Base-by-base conservation (phyloP, 2,329 filamentous ascomycete species). In the Paraphaeosphaeria minitans region DNA sequence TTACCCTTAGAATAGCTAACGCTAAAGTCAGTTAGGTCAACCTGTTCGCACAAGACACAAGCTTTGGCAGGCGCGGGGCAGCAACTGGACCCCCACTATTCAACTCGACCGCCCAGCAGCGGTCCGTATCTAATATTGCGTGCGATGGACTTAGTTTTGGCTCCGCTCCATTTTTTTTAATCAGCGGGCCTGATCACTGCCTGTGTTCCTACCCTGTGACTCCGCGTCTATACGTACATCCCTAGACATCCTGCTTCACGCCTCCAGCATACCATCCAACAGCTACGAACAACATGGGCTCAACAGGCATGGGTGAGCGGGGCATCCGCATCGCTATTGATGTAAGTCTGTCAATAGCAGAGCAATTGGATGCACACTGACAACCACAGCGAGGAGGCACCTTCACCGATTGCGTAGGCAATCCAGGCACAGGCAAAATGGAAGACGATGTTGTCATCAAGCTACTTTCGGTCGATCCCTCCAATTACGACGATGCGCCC, bases 381-480 rank as follows among this genome's bases (percentile, higher is more conserved):
- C 70, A 58, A 29, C 33, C 50, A 35, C 68, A 88, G 78, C 88
- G 93, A 61, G 93, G 93, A 65, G 93, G 93, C 58, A 96, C 93
- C 29, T 97, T 97, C 75, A 97, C 93, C 41, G 93, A 97, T 78
- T 96, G 92, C 73, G 90, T 96, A 21, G 92, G 92, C 64, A 94
- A 93, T 69, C 85, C 90, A 5, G 87, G 84, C 68, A 88, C 82
- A 65, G 90, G 84, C 19, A 82, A 83, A 62, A 87, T 88, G 78
- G 81, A 85, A 71, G 86, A 93, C 74, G 90, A 95, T 73, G 84
- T 93, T 53, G 83, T 96, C 56, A 92, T 95, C 78, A 96, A 96
- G 79, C 86, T 97, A 2, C 86, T 97, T 19, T 96, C 92, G 2
- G 92, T 94, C 69, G 93, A 97, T 75, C 93, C 93, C 2, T 84